phyloP scores from a whole-genome alignment of 2,329 filamentous ascomycete species.

The Epichloe aotearoae region DNA sequence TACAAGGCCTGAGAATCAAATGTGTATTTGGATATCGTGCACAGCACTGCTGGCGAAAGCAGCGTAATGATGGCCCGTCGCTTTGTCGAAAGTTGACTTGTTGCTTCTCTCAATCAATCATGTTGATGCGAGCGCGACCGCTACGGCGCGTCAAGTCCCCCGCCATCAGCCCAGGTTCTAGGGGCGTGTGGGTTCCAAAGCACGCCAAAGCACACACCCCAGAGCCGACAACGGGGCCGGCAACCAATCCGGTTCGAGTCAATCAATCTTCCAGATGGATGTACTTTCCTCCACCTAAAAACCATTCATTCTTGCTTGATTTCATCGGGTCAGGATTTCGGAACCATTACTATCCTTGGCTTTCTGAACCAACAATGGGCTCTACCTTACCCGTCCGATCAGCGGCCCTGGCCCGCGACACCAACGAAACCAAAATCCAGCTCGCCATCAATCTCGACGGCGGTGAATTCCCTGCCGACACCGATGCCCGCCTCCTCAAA shows the following conservation, averaged over 20 bases:
- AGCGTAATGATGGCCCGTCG: background rate
- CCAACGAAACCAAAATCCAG: slow-evolving; percentile 96
- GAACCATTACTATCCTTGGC: too few relatives aligned
- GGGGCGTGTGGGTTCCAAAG: background rate
- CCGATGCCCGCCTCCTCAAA: slow-evolving; percentile 41
- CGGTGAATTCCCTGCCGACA: slow-evolving; percentile 57
- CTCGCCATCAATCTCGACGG: slow-evolving; percentile 89
- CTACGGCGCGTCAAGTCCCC: background rate
- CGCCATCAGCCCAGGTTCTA: background rate
- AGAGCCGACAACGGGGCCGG: too few relatives aligned
- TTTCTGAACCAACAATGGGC: slow-evolving; percentile 10
- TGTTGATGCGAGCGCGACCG: background rate
- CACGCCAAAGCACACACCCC: background rate
- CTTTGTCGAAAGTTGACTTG: background rate
- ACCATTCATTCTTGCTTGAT: too few relatives aligned
- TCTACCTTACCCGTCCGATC: slow-evolving; percentile 39
- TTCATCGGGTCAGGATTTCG: too few relatives aligned
- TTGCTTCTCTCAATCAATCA: background rate
- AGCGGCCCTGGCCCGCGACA: slow-evolving; percentile 71
- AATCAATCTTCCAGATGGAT: too few relatives aligned
- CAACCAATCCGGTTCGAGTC: too few relatives aligned
- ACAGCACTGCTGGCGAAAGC: background rate
- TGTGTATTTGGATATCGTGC: background rate
- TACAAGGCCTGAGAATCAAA: background rate
- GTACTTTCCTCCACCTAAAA: too few relatives aligned